A percentile compares a stretch with the other conserved stretches of the same genome.
Evolutionary conservation across 2,329 filamentous ascomycete genomes (phyloP).

Genomic region (Paracorniculantispora psalliotae): DNA sequence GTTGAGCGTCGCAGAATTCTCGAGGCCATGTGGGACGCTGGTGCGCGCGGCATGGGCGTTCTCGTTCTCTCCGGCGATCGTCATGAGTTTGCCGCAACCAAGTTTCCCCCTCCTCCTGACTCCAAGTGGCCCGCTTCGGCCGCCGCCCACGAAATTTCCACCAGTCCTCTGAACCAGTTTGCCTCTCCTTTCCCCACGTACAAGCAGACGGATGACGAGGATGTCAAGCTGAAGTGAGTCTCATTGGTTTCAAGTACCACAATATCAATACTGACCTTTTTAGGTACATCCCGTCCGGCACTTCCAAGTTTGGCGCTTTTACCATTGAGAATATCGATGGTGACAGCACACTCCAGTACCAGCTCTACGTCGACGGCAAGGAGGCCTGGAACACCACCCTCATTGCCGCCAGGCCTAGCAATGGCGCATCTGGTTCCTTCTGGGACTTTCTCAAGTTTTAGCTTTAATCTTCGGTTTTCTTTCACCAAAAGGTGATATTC

Average conservation of each 20-base stretch:
- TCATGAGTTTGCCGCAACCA: constrained; percentile 94
- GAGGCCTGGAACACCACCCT: constrained; percentile 68
- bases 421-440: constrained; percentile 29
- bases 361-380: constrained; percentile 74
- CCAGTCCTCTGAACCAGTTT: constrained; percentile 89
- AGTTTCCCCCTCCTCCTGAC: constrained; percentile 58
- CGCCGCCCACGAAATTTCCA: constrained; percentile 84
- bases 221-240: constrained; percentile 77
- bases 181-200: constrained; percentile 84
- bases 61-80: constrained; percentile 84
- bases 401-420: constrained; percentile 36
- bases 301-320: constrained; percentile 73
- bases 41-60: constrained; percentile 69
- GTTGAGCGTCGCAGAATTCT: constrained; percentile 73
- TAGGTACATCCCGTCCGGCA: constrained; percentile 76
- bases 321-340: constrained; percentile 66
- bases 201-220: constrained; percentile 71
- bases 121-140: constrained; percentile 59
- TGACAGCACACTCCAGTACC: constrained; percentile 70
- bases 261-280: neutral
- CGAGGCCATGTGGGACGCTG: constrained; percentile 87
- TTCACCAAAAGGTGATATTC: neutral
- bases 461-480: neutral
- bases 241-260: too few relatives aligned
- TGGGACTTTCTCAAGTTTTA: constrained; percentile 39